phyloP scores from a whole-genome alignment of 164 flowering plant genomes.

The Annona cherimola region DNA sequence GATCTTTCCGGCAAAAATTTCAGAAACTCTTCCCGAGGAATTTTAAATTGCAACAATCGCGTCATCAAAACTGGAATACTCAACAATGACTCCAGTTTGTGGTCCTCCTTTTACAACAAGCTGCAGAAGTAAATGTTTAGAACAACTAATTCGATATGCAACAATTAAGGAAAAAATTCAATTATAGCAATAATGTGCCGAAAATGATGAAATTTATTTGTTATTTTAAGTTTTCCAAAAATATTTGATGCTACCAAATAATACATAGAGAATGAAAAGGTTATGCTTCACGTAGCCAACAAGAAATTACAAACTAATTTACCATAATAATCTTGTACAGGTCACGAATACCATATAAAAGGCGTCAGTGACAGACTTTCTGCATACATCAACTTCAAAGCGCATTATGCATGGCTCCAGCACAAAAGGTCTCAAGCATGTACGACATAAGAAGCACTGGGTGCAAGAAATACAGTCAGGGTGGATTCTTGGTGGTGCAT shows the following conservation, averaged over 20 bases:
- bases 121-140: constrained; percentile 24
- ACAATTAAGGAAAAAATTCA: neutral
- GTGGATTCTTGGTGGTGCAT: constrained; percentile 62
- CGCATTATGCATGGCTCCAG: neutral
- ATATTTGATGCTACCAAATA: no score
- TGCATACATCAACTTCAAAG: neutral
- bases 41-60: constrained; percentile 39
- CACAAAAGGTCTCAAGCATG: constrained; percentile 6
- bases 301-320: no score
- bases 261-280: neutral
- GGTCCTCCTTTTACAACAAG: constrained; percentile 84
- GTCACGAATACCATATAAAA: neutral
- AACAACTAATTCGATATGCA: neutral
- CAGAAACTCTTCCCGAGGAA: constrained; percentile 62
- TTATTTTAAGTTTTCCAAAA: no score
- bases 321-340: neutral
- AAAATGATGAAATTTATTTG: no score
- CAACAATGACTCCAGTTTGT: constrained; percentile 39
- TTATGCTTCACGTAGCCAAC: neutral
- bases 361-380: neutral
- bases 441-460: constrained; percentile 88
- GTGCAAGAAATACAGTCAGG: constrained; percentile 72
- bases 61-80: constrained; percentile 51
- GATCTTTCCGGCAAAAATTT: constrained; percentile 67
- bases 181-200: neutral